These are phyloP conservation scores for Termitomyces sp. DNA, from an alignment of 768 basidiomycete species.

Conservation along the genomic window DNA sequence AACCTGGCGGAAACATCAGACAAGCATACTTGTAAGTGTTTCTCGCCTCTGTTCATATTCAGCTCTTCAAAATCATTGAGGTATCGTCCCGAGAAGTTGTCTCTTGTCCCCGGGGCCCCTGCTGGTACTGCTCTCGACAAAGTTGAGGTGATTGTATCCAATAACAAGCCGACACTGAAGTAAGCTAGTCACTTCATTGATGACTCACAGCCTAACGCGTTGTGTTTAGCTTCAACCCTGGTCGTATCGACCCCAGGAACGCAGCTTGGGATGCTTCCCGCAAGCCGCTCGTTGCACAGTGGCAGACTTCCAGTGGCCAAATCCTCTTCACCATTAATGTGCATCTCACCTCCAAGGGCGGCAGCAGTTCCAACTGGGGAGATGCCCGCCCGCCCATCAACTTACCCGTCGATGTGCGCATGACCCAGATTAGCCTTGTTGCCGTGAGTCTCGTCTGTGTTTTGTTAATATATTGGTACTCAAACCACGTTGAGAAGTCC, in stretches of 20 bases:
- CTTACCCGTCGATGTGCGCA: slow-evolving; percentile 42
- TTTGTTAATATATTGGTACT: not conserved
- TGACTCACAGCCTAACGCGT: not conserved
- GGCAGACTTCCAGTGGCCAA: slow-evolving; percentile 41
- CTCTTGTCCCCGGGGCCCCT: slow-evolving; percentile 40
- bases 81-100: slow-evolving; percentile 49
- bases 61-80: slow-evolving; percentile 11
- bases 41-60: not conserved
- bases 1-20: slow-evolving; percentile 62
- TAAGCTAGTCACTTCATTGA: slow-evolving; percentile 16
- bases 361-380: slow-evolving; percentile 51
- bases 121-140: slow-evolving; percentile 47
- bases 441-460: slow-evolving; percentile 34
- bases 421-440: slow-evolving; percentile 45
- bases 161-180: slow-evolving; percentile 38
- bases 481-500: slow-evolving; percentile 24
- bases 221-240: slow-evolving; percentile 53
- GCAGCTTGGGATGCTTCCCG: slow-evolving; percentile 51
- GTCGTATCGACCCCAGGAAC: slow-evolving; percentile 57
- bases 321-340: slow-evolving; percentile 58
- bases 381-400: slow-evolving; percentile 60
- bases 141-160: slow-evolving; percentile 31
- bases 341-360: slow-evolving; percentile 56
- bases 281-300: slow-evolving; percentile 59
- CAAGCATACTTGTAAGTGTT: slow-evolving; percentile 48